Evolutionary conservation across 345 rosid genomes (phyloP), one percentile per base, ranked within the genome.

Genomic region (Eucalyptus pumila): DNA sequence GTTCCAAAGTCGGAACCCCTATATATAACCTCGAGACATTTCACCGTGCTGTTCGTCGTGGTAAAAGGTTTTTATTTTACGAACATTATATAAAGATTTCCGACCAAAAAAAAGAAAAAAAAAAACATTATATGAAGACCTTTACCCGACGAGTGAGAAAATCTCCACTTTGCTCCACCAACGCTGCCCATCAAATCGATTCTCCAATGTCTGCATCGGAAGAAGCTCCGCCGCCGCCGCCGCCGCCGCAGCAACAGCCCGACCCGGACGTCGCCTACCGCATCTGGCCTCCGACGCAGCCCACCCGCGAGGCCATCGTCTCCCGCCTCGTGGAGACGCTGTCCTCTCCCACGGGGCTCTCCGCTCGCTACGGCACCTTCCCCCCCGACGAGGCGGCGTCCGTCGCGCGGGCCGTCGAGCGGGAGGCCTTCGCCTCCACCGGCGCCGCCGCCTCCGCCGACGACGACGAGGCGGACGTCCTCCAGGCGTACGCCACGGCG

Each of bases 231-330:
- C 17, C 34, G 69, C 32, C 69, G 42, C 23, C 83, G 47, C 45
- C 26, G 26, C 14, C 27, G 45, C 27, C 3, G 27, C 83, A 24
- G 2, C 83, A 37, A 37, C 45, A 37, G 83, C 83, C 47, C 47
- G 47, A 40, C 47, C 83, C 83, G 15, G 45, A 76, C 87, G 49
- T 86, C 48, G 11, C 87, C 69, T 52, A 51, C 30, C 58, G 87
- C 88, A 45, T 91, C 60, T 89, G 92, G 92, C 92, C 91, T 10
- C 92, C 88, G 48, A 69, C 90, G 51, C 88, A 89, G 92, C 34
- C 60, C 21, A 91, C 92, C 16, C 91, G 91, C 86, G 90, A 91
- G 15, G 91, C 87, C 87, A 89, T 91, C 47, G 47, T 91, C 40
- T 47, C 86, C 37, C 92, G 87, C 91, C 89, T 89, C 44, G 85